A percentile compares a stretch with the other conserved stretches of the same genome.
Conservation (phyloP, 73 alveolate species). For the Paramecium sexaurelia region DNA sequence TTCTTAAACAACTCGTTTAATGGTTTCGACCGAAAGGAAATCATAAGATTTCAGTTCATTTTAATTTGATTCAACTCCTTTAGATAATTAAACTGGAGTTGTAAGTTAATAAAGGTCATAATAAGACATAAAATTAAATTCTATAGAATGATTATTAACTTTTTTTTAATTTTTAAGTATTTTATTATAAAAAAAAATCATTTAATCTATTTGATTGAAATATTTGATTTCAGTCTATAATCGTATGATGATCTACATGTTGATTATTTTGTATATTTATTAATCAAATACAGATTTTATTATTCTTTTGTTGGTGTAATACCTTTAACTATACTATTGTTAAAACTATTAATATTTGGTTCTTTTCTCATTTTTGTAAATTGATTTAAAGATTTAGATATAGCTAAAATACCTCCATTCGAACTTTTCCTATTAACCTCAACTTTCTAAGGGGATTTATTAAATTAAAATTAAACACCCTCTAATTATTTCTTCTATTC, state of each 20-base stretch:
- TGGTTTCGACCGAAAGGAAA: not conserved
- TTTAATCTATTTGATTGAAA: not conserved
- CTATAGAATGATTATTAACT: too few species aligned
- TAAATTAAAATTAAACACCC: not conserved
- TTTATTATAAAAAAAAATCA: not conserved
- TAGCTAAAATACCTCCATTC: not conserved
- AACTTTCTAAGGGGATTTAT: not conserved
- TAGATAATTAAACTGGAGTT: too few species aligned
- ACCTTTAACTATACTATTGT: not conserved
- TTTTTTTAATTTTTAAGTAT: too few species aligned
- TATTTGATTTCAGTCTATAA: not conserved
- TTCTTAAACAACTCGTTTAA: not conserved
- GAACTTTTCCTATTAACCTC: not conserved
- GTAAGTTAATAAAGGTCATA: not conserved
- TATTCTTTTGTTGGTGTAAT: constrained; percentile 25
- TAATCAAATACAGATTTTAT: not conserved
- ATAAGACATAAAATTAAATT: not conserved
- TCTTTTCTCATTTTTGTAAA: constrained; percentile 25
- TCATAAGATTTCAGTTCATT: not conserved
- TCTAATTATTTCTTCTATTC: not conserved
- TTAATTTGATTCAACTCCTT: not conserved
- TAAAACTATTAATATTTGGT: not conserved
- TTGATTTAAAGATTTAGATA: constrained; percentile 2
- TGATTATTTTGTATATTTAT: not conserved
- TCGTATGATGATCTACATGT: not conserved